Evolutionary conservation across 345 rosid species (phyloP).

Genomic region (Cardamine resedifolia): DNA sequence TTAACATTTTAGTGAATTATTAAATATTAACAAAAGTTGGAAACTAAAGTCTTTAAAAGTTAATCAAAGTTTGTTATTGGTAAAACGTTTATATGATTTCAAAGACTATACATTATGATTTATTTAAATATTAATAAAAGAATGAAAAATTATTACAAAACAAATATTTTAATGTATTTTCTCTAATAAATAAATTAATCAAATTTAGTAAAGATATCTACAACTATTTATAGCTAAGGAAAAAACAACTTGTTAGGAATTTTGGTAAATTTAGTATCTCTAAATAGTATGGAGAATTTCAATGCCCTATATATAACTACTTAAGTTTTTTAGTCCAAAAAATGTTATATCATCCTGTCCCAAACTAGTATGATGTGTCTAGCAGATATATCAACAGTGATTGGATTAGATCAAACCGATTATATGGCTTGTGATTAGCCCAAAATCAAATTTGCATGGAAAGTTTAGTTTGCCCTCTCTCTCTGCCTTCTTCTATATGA

Average conservation of each 20-base stretch:
- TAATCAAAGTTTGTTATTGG: not conserved
- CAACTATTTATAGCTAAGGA: not conserved
- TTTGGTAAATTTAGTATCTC: not conserved
- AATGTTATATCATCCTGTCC: not conserved
- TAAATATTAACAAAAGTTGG: too few species aligned
- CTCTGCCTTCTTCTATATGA: too few species aligned
- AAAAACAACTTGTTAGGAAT: not conserved
- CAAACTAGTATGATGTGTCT: not conserved
- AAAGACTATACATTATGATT: not conserved
- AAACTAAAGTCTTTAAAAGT: too few species aligned
- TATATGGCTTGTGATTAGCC: not conserved
- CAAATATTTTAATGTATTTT: too few species aligned
- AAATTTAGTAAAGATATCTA: not conserved
- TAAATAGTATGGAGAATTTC: not conserved
- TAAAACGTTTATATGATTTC: not conserved
- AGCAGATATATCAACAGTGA: not conserved
- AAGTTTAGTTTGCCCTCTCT: not conserved
- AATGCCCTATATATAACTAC: not conserved
- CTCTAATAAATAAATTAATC: too few species aligned
- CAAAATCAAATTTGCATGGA: not conserved
- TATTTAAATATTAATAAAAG: not conserved
- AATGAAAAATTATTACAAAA: not conserved
- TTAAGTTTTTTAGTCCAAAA: not conserved
- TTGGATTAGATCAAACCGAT: not conserved
- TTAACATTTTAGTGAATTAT: too few species aligned